Evolutionary conservation across 2,329 filamentous ascomycete species (phyloP).

Genomic region (Myriosclerotinia curreyana): DNA sequence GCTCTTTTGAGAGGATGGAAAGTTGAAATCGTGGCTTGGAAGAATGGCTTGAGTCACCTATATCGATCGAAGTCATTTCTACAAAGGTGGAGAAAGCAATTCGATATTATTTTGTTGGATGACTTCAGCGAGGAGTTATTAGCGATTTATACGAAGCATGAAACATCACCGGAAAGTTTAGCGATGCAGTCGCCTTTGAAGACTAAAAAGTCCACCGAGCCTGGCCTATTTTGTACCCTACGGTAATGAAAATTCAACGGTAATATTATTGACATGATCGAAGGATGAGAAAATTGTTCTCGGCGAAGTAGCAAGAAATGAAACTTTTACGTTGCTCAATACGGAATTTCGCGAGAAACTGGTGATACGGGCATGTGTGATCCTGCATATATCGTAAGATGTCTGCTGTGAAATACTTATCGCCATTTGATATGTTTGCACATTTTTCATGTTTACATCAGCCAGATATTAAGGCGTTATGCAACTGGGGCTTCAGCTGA

Average conservation of each 20-base stretch:
- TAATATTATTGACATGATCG: not conserved
- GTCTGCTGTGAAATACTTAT: not conserved
- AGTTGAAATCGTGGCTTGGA: constrained; percentile 65
- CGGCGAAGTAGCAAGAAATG: not conserved
- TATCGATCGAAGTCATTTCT: constrained; percentile 57
- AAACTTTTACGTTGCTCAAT: not conserved
- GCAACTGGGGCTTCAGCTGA: constrained; percentile 14
- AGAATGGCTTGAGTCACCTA: constrained; percentile 51
- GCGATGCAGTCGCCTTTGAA: not conserved
- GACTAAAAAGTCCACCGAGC: not conserved
- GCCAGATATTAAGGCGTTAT: not conserved
- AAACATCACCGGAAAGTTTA: not conserved
- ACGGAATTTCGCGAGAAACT: not conserved
- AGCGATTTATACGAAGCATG: constrained; percentile 35
- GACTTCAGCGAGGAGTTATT: constrained; percentile 63
- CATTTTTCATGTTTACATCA: not conserved
- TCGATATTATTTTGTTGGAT: constrained; percentile 61
- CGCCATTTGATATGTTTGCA: not conserved
- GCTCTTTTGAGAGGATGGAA: constrained; percentile 64
- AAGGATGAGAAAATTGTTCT: not conserved
- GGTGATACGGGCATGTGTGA: not conserved
- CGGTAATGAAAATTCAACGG: not conserved
- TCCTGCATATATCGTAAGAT: not conserved
- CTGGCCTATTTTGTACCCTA: not conserved
- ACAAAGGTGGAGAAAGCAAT: constrained; percentile 55